Base-by-base conservation (phyloP, 306 rosid species). In the Mimosa bimucronata region DNA sequence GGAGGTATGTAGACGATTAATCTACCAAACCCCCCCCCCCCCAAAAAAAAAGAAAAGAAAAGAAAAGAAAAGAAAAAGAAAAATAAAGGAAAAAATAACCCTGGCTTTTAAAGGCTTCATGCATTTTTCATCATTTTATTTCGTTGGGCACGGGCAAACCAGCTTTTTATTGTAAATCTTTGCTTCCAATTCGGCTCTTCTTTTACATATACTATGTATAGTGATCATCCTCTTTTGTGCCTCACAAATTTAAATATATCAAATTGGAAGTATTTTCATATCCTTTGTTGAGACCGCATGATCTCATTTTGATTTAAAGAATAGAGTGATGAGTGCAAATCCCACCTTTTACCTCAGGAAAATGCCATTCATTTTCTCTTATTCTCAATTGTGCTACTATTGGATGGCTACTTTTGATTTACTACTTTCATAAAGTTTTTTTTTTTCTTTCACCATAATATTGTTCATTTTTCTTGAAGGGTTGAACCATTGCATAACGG, bases 401-500 rank as follows among this genome's bases (percentile, higher is more conserved):
- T 73, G 74, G 70, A 45, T 19, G 21, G 21, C 70, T 57, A 64
- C 83, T 80, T 52, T 66, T 77, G 68, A 42, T 66, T 61, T 62
- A 81, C 42, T 81, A 80, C 34, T 61, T 60, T 81, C 71, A 31
- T 67, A 45, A 55, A 79, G 75, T 65, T 80, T 70, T 69, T 80
- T 70, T 69, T 68, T 64, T n/a, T 18, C 62, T 44, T 10, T 53
- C 52, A 46, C 55, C 69, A 84, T 90, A 83, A 89, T 83, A 37
- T 69, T 25, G 77, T 62, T 71, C n/a, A 70, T 21, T 86, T 71
- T 86, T 82, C 73, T 28, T 83, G 77, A 80, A 95, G 98, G 86
- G 50, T 85, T 81, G 85, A 90, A 84, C 60, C 87, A 90, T 79
- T 73, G 83, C 80, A 64, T 50, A 87, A 87, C 88, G 16, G 87